A percentile compares a stretch with the other conserved stretches of the same genome.
phyloP scores from a whole-genome alignment of 2,329 filamentous ascomycete species.

The Lojkania enalia region DNA sequence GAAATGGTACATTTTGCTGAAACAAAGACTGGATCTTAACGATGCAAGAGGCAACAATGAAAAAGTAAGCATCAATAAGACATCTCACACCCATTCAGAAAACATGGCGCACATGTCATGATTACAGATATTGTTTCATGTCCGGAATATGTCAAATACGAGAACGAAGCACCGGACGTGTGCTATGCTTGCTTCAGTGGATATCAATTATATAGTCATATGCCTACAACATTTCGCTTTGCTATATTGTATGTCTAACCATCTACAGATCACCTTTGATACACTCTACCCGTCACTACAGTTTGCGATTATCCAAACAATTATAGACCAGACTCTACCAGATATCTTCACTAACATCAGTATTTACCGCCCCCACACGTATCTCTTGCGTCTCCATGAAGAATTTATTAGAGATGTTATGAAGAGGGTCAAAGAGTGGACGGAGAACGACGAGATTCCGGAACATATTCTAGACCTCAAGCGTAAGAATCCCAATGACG shows the following conservation, averaged over 20 bases:
- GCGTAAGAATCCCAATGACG: constrained; percentile 4
- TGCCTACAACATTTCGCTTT: too few relatives aligned
- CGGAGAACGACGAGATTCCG: constrained; percentile 11
- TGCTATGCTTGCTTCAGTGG: too few relatives aligned
- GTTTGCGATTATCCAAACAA: background rate
- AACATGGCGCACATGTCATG: background rate
- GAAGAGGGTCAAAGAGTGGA: constrained; percentile 8
- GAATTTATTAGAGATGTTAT: background rate
- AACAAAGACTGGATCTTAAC: background rate
- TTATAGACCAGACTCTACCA: background rate
- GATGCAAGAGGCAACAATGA: background rate
- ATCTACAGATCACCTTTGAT: background rate
- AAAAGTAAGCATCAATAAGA: background rate
- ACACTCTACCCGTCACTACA: background rate
- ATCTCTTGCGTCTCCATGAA: too few relatives aligned
- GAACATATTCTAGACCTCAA: constrained; percentile 14
- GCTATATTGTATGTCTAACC: too few relatives aligned
- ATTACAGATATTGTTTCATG: too few relatives aligned
- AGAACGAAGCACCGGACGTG: too few relatives aligned
- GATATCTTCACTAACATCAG: background rate
- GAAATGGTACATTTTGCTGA: constrained; percentile 18
- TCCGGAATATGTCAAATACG: too few relatives aligned
- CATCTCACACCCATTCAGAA: background rate
- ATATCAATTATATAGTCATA: too few relatives aligned
- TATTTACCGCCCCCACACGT: background rate